Evolutionary conservation across 2,329 filamentous ascomycete species (phyloP), one percentile per base, ranked within the genome.

Genomic region (Ophiostoma himal-ulmi): DNA sequence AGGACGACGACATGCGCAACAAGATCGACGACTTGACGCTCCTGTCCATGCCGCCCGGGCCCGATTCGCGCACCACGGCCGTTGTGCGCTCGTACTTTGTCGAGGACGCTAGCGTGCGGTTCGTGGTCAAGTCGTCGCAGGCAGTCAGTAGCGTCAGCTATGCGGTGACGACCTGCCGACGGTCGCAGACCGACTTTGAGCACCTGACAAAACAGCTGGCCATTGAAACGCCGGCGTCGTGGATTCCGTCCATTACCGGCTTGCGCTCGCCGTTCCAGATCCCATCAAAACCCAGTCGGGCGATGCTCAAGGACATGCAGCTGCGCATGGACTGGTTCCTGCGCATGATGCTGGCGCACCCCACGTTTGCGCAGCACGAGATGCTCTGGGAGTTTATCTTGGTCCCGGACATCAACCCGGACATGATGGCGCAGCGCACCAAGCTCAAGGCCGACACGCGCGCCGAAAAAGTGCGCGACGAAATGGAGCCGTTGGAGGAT

Each of bases 361-460:
- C 94, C 3, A 98, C 95, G 0, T 97, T 99, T 77, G 87, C 93
- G 0, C 97, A 92, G 0, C 96, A 99, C 77, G 95, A 99, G 81
- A 93, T 98, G 86, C 85, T 99, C 1, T 99, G 95, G 96, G 95
- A 99, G 76, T 99, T 99, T 81, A 97, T 99, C 80, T 85, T 99
- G 0, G 94, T 99, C 14, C 95, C 95, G 1, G 95, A 99, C 75
- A 88, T 99, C 68, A 92, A 97, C 77, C 86, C 92, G 0, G 89
- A 93, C 26, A 93, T 94, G 87, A 94, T 98, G 85, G 90, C 92
- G 69, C 90, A 96, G 78, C 88, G 95, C 68, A 96, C 92, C 73
- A 88, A 89, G 70, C 88, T 93, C 73, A 99, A 99, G 80, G 91
- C 93, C 4, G 90, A 94, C 78, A 88, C 90, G 0, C 86, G 94